These are phyloP conservation scores for Apostasia shenzhenica DNA, from an alignment of 106 monocot genomes.

Conservation along the genomic window DNA sequence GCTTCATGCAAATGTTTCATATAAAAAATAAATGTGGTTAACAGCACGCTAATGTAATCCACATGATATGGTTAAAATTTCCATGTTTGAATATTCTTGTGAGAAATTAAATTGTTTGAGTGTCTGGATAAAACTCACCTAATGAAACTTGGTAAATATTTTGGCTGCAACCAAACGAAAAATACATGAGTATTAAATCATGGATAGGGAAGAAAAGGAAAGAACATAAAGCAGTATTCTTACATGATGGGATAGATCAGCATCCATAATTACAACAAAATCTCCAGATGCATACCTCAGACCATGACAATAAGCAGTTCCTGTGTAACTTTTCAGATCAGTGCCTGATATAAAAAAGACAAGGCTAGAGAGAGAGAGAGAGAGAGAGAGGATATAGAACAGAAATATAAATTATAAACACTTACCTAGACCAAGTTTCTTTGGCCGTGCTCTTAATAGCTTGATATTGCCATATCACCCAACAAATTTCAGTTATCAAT, in stretches of 20 bases:
- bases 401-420: not conserved
- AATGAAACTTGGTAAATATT: slow-evolving; percentile 92
- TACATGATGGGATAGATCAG: slow-evolving; percentile 99
- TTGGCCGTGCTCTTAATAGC: slow-evolving; percentile 81
- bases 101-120: not conserved
- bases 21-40: too few species aligned
- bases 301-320: slow-evolving; percentile 95
- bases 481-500: slow-evolving; percentile 2
- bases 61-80: not conserved
- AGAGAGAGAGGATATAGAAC: too few species aligned
- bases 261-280: slow-evolving; percentile 97
- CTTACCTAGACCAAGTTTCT: slow-evolving; percentile 92
- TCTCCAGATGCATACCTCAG: slow-evolving; percentile 92
- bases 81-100: not conserved
- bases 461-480: slow-evolving; percentile 21
- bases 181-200: not conserved
- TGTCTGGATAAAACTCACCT: slow-evolving; percentile 30
- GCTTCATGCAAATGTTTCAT: too few species aligned
- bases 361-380: too few species aligned
- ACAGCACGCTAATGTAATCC: too few species aligned
- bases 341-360: not conserved
- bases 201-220: not conserved
- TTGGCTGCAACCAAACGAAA: slow-evolving; percentile 64
- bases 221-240: slow-evolving; percentile 8
- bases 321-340: slow-evolving; percentile 26